Evolutionary conservation across 495 filamentous ascomycete genomes (phyloP), one percentile per base, ranked within the genome.

Genomic region (Hypoxylon perforatum): DNA sequence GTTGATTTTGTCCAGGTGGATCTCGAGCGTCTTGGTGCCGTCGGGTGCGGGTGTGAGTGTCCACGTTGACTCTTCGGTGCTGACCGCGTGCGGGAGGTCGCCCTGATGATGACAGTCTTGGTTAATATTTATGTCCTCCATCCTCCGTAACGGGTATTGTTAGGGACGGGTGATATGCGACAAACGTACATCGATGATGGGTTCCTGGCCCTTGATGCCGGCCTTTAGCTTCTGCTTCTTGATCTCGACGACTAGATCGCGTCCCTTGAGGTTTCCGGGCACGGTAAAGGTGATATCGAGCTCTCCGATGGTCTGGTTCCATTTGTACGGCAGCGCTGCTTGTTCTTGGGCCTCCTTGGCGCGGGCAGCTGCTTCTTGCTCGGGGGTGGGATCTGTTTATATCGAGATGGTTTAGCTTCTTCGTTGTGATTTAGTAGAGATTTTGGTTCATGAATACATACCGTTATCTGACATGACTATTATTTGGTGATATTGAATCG

Each of bases 1-100:
- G 84, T 97, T 97, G 58, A 88, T 81, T 78, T 99, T 99, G 84
- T 98, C 95, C 25, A 99, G 90, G 77, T 98, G 96, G 66, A 99
- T 82, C 73, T 87, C 86, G 69, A 98, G 77, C 71, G 92, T 86
- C 78, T 96, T 96, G 69, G 84, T 88, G 19, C 81, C 81, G 52
- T 80, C 75, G 1, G 87, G 76, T 12, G 86, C 83, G 6, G 90
- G 82, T 54, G 92, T 88, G 30, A 99, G 88, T 3, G 95, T 98
- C 95, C 95, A 99, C 41, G 94, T 94, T 57, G 87, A 92, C 71
- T 98, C 95, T 77, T 97, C 93, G 59, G 87, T 80, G 71, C 83
- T 80, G 74, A 97, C 88, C 4, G 89, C 73, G 77, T 97, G 88
- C 11, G 95, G 90, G 71, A 97, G 85, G 62, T 90, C 85, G 75